Conservation (phyloP, 2,329 filamentous ascomycete species). For the Chalaropsis thielavioides region DNA sequence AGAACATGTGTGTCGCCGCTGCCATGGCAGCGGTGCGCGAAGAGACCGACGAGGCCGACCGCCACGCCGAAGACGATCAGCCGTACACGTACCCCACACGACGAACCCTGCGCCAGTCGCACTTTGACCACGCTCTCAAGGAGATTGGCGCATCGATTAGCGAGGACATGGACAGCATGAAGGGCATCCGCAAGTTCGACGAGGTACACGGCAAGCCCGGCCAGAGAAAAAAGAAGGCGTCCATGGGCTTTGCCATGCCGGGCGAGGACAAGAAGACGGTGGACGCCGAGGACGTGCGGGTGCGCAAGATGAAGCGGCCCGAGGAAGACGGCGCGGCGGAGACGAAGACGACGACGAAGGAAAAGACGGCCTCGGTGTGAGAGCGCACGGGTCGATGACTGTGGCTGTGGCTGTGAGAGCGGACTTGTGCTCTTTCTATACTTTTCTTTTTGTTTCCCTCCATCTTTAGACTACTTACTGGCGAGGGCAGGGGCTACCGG, state of each 20-base stretch:
- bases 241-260: slow-evolving; percentile 41
- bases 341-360: neutral
- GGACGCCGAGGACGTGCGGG: slow-evolving; percentile 33
- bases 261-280: slow-evolving; percentile 28
- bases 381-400: too few relatives aligned
- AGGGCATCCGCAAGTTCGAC: slow-evolving; percentile 85
- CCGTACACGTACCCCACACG: slow-evolving; percentile 18
- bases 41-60: slow-evolving; percentile 37
- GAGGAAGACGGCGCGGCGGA: neutral
- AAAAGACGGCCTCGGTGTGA: too few relatives aligned
- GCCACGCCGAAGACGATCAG: slow-evolving; percentile 24
- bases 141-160: slow-evolving; percentile 88
- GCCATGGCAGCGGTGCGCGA: slow-evolving; percentile 68
- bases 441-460: neutral
- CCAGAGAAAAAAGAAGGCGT: slow-evolving; percentile 43
- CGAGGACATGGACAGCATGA: slow-evolving; percentile 80
- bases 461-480: too few relatives aligned
- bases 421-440: too few relatives aligned
- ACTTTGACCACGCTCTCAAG: slow-evolving; percentile 74
- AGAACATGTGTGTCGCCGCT: slow-evolving; percentile 67
- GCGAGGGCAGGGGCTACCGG: too few relatives aligned
- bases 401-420: too few relatives aligned
- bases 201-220: slow-evolving; percentile 59
- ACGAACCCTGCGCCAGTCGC: slow-evolving; percentile 40
- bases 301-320: slow-evolving; percentile 23